Conservation (phyloP, 495 filamentous ascomycete species). For the Jackrogersella multiformis region DNA sequence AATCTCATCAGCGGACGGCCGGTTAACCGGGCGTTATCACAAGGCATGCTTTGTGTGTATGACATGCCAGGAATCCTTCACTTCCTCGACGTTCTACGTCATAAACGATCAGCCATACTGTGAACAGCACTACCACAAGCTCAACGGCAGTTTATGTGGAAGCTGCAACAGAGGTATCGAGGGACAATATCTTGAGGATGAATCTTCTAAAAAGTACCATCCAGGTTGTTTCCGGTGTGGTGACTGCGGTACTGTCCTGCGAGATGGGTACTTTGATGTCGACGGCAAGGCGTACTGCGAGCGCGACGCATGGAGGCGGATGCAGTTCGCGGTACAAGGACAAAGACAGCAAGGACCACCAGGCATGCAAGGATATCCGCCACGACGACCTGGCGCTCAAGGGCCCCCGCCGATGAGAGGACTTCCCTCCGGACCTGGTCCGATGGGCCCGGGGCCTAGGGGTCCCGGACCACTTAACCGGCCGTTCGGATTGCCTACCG, state of each 20-base stretch:
- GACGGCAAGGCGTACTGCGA: constrained; percentile 76
- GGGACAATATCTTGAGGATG: constrained; percentile 92
- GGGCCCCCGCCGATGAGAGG: constrained; percentile 44
- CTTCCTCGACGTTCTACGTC: constrained; percentile 93
- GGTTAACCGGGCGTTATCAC: constrained; percentile 92
- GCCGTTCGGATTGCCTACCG: constrained; percentile 43
- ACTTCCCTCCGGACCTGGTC: constrained; percentile 46
- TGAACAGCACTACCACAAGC: constrained; percentile 89
- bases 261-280: constrained; percentile 71
- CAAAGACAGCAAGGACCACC: constrained; percentile 50
- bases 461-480: constrained; percentile 35
- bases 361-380: constrained; percentile 47
- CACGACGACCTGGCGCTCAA: constrained; percentile 47
- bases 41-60: constrained; percentile 92
- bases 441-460: constrained; percentile 17
- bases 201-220: constrained; percentile 81
- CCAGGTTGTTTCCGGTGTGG: constrained; percentile 84
- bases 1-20: constrained; percentile 90
- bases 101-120: constrained; percentile 87
- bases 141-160: constrained; percentile 85
- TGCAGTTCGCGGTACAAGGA: constrained; percentile 49
- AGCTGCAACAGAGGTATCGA: constrained; percentile 88
- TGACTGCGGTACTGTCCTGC: constrained; percentile 65
- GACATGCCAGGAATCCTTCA: constrained; percentile 82
- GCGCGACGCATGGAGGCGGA: constrained; percentile 76